These are phyloP conservation scores for Flaveria bidentis DNA, from an alignment of 129 eudicot species.

Conservation along the genomic window DNA sequence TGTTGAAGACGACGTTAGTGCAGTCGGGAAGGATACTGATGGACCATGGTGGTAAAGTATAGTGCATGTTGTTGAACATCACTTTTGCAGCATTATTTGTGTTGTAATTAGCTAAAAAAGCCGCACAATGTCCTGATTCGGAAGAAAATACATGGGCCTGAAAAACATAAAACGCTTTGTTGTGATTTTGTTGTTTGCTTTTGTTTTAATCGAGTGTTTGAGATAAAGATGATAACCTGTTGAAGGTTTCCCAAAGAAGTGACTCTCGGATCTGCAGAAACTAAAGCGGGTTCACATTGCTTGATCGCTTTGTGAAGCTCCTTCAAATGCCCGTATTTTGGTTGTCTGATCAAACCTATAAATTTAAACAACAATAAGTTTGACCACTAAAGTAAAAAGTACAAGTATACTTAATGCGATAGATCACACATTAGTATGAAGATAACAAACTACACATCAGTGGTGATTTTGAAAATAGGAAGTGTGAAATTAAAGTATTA, in stretches of 20 bases:
- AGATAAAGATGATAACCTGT: slow-evolving; percentile 36
- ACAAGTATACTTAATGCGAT: neutral
- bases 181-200: neutral
- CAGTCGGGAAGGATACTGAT: slow-evolving; percentile 59
- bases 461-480: neutral
- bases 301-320: slow-evolving; percentile 62
- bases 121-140: slow-evolving; percentile 48
- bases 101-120: slow-evolving; percentile 53
- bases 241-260: slow-evolving; percentile 48
- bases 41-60: slow-evolving; percentile 58
- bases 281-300: slow-evolving; percentile 53
- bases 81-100: slow-evolving; percentile 46
- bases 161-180: neutral
- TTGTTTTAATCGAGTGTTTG: neutral
- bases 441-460: neutral
- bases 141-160: slow-evolving; percentile 54
- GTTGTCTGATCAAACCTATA: slow-evolving; percentile 62
- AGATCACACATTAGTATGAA: neutral
- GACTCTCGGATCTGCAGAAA: slow-evolving; percentile 48
- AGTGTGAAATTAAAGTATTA: neutral
- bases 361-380: neutral
- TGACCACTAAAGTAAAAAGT: slow-evolving; percentile 9
- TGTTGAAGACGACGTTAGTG: slow-evolving; percentile 48
- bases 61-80: slow-evolving; percentile 54
- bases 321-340: slow-evolving; percentile 57